Base-by-base conservation (phyloP, 2,329 filamentous ascomycete genomes). In the Incumbomyces lentus region DNA sequence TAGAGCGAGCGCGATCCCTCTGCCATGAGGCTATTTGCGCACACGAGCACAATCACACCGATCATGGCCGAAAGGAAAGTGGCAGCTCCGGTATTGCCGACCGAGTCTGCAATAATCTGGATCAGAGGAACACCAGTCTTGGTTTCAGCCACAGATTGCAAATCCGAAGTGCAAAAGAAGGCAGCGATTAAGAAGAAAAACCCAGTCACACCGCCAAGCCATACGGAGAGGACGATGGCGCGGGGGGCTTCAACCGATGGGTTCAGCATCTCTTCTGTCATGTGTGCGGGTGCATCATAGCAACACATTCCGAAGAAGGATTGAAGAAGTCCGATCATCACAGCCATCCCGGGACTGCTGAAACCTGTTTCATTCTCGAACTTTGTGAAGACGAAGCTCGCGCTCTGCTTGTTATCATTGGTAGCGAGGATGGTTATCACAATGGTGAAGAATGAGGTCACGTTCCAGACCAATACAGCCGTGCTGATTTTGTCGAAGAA, bases 331-430 rank as follows among this genome's bases (percentile, higher is more conserved):
- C 74, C 75, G 16, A 78, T 60, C 26, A 76, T 69, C 0, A 72
- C 70, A 3, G 70, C 66, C 60, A 76, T 76, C 0, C 67, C 63
- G 8, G 64, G 62, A 8, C 64, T 66, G 33, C 68, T 65, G 58
- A 73, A 76, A 2, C 75, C 75, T 0, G 72, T 73, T 33, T 69
- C 64, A 52, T 79, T 78, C 42, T 52, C 46, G 26, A 56, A 55
- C n/a, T 57, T 53, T 50, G 77, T 76, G 55, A 78, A 78, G 7
- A 79, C 75, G 52, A 78, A 78, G 18, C 65, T 66, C 2, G 74
- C 65, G 0, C 69, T 61, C 51, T 76, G 71, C 49, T 76, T 76
- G 55, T 76, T 62, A 31, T 72, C 67, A 49, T 76, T 77, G 14
- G 63, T 69, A 1, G 73, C 71, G 7, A 78, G 64, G 31, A 78